These are phyloP conservation scores for Ottelia alismoides DNA, from an alignment of 106 monocot species.

Conservation along the genomic window DNA sequence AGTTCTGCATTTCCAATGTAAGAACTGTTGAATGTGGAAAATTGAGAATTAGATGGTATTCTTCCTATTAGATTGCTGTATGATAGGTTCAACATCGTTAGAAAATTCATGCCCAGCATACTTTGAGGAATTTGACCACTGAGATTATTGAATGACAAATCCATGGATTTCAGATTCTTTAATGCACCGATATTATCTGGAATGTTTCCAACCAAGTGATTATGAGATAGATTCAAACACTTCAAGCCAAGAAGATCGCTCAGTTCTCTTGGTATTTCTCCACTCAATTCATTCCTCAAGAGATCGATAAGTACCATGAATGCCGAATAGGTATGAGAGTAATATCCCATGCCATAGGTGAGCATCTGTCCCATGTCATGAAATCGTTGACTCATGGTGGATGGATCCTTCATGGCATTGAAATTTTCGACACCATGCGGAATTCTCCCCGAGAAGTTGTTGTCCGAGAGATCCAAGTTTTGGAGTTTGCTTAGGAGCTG, in stretches of 20 bases:
- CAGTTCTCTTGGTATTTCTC: slow-evolving; percentile 1
- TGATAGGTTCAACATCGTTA: slow-evolving; percentile 2
- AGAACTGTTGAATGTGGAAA: neutral
- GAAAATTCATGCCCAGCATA: neutral
- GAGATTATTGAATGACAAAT: slow-evolving; percentile 8
- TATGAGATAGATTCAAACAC: slow-evolving; percentile 6
- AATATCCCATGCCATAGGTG: no score
- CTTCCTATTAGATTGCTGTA: slow-evolving; percentile 7
- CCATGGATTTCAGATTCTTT: neutral
- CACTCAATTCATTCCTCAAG: neutral
- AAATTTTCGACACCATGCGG: no score
- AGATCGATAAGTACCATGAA: slow-evolving; percentile 4
- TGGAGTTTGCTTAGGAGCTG: no score
- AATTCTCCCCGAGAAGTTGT: no score
- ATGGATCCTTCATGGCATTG: no score
- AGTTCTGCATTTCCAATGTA: neutral
- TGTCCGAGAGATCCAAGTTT: no score
- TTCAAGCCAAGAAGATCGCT: neutral
- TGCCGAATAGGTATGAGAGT: no score
- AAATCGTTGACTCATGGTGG: no score
- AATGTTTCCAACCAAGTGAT: slow-evolving; percentile 7
- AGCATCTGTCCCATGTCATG: neutral
- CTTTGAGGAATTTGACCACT: slow-evolving; percentile 3
- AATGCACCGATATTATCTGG: neutral
- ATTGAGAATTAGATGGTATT: slow-evolving; percentile 1